Percentiles rank a stretch among this genome's conserved stretches.
These are phyloP conservation scores for Colletotrichum karsti DNA, from an alignment of 2,329 filamentous ascomycete genomes.

Conservation along the genomic window DNA sequence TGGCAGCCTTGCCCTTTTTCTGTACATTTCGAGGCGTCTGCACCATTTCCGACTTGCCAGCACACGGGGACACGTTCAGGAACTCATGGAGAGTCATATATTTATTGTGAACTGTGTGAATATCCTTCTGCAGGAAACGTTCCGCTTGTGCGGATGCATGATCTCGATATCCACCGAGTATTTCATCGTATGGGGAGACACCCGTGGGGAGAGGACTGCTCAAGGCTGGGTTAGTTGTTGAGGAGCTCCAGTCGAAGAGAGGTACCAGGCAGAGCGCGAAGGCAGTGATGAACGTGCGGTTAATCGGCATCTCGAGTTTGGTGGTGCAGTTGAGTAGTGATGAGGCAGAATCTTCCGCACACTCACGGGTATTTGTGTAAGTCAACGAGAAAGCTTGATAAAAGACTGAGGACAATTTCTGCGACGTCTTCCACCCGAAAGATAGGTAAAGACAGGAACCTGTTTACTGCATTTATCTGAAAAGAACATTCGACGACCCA, in stretches of 20 bases:
- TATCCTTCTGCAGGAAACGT: not conserved
- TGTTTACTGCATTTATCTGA: not conserved
- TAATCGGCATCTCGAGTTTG: not conserved
- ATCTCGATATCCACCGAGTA: not conserved
- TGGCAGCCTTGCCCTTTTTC: not conserved
- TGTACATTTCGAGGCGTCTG: not conserved
- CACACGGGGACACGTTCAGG: not conserved
- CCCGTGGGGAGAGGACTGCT: not conserved
- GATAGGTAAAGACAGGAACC: not conserved
- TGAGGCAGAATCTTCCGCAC: not conserved
- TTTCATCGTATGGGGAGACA: not conserved
- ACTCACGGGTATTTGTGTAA: not conserved
- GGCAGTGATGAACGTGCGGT: not conserved
- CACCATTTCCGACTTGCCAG: not conserved
- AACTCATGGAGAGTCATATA: not conserved
- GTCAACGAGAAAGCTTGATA: not conserved
- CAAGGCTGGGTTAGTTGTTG: not conserved
- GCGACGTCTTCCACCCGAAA: not conserved
- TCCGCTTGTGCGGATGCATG: not conserved
- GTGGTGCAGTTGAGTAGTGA: not conserved
- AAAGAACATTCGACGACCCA: not conserved
- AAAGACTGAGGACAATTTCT: not conserved
- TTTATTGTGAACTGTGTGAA: not conserved
- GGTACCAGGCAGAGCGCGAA: not conserved
- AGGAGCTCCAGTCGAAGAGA: not conserved